phyloP scores from a whole-genome alignment of 2,329 filamentous ascomycete genomes.

The Venturia aucupariae region DNA sequence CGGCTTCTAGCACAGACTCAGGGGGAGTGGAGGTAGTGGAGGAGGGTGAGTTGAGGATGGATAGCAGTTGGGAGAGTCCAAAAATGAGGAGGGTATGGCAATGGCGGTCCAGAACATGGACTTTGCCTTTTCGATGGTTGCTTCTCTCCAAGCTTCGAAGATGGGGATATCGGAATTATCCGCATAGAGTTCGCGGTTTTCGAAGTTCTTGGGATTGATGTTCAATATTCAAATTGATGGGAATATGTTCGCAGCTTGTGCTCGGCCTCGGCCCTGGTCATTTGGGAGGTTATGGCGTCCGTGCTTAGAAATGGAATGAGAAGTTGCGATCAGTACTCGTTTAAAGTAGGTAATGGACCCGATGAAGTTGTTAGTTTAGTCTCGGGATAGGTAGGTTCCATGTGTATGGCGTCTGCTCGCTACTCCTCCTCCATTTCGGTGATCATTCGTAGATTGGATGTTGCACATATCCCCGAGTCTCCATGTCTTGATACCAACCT shows the following conservation, averaged over 20 bases:
- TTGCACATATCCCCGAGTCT: neutral
- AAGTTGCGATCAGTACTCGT: no score
- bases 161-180: neutral
- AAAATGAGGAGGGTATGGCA: no score
- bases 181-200: neutral
- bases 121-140: neutral
- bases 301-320: neutral
- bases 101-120: neutral
- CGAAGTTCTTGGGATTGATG: neutral
- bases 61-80: neutral
- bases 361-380: no score
- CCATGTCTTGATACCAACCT: neutral
- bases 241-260: neutral
- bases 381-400: neutral
- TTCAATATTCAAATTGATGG: neutral
- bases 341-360: no score
- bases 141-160: neutral
- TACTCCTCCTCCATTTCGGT: no score
- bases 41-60: neutral
- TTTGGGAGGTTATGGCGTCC: neutral
- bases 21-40: no score
- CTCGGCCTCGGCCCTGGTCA: neutral
- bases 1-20: neutral
- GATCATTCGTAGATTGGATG: no score
- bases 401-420: neutral